These are phyloP conservation scores for Ajuga chamaepitys DNA, from an alignment of 257 asterid species.

Conservation along the genomic window DNA sequence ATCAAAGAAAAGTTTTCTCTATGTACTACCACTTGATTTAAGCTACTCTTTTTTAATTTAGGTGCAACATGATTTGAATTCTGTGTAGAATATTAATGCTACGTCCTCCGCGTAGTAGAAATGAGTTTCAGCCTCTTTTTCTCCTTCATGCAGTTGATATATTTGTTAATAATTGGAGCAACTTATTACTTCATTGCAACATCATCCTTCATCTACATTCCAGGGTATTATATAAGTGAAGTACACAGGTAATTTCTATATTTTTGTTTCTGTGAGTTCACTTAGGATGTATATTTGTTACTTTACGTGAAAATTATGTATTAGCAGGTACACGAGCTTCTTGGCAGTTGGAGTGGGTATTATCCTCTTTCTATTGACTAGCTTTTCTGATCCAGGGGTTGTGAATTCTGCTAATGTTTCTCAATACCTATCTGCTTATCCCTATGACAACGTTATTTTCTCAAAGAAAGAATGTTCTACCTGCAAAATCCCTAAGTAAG, in stretches of 20 bases:
- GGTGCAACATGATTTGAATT: not conserved
- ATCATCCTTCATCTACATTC: conserved; percentile 75
- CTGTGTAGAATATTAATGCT: not conserved
- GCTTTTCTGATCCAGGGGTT: conserved; percentile 98
- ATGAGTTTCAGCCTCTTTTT: conserved; percentile 13
- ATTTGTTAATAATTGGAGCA: conserved; percentile 71
- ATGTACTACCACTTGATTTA: not conserved
- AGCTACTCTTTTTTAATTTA: not conserved
- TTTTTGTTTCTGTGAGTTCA: conserved; percentile 11
- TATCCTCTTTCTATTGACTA: conserved; percentile 79
- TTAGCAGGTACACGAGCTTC: conserved; percentile 74
- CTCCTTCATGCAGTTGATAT: conserved; percentile 59
- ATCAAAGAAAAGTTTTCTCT: not conserved
- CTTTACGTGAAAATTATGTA: conserved; percentile 13
- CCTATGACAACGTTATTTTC: conserved; percentile 78
- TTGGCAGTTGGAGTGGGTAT: conserved; percentile 89
- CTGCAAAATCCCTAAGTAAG: conserved; percentile 94
- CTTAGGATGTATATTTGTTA: conserved; percentile 11
- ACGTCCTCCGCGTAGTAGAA: not conserved
- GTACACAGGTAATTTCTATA: conserved; percentile 60
- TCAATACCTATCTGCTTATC: conserved; percentile 76
- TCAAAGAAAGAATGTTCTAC: conserved; percentile 81
- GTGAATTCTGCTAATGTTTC: conserved; percentile 68
- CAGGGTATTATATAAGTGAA: conserved; percentile 79
- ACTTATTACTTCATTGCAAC: conserved; percentile 59